phyloP scores from a whole-genome alignment of 129 eudicot species.

The Arctium minus region DNA sequence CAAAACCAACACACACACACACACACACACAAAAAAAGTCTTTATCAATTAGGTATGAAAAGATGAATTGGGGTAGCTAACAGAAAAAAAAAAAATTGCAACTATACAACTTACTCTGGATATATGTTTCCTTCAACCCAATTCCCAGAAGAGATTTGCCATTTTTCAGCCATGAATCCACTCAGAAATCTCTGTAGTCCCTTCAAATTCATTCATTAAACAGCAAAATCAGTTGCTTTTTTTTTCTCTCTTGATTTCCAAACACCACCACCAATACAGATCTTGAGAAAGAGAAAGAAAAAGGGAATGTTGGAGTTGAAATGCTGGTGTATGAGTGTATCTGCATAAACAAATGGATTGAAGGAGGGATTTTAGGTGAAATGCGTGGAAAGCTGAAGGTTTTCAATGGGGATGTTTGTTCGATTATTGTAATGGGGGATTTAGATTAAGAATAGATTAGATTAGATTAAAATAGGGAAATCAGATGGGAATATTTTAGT shows the following conservation, averaged over 20 bases:
- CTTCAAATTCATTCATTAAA: background rate
- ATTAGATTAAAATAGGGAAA: background rate
- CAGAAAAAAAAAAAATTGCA: background rate
- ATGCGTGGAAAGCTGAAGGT: conserved; percentile 1
- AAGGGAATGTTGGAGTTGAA: background rate
- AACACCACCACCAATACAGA: conserved; percentile 17
- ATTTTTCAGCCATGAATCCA: conserved; percentile 29
- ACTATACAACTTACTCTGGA: conserved; percentile 14
- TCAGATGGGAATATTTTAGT: conserved; percentile 30
- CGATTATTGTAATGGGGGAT: background rate
- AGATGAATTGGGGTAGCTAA: background rate
- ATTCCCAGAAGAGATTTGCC: conserved; percentile 11
- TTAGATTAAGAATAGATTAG: background rate
- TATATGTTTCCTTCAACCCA: background rate
- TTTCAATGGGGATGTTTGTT: background rate
- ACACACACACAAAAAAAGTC: background rate
- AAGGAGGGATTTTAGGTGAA: conserved; percentile 24
- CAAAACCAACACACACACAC: background rate
- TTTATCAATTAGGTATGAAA: background rate
- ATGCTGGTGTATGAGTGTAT: conserved; percentile 23
- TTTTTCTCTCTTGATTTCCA: background rate
- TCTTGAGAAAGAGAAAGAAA: conserved; percentile 9
- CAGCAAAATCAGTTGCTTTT: background rate
- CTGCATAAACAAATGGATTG: conserved; percentile 20
- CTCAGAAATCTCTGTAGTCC: conserved; percentile 3